Percentiles rank a stretch among this genome's conserved stretches.
Evolutionary conservation across 2,329 filamentous ascomycete species (phyloP).

Genomic region (Colletotrichum caudatum): DNA sequence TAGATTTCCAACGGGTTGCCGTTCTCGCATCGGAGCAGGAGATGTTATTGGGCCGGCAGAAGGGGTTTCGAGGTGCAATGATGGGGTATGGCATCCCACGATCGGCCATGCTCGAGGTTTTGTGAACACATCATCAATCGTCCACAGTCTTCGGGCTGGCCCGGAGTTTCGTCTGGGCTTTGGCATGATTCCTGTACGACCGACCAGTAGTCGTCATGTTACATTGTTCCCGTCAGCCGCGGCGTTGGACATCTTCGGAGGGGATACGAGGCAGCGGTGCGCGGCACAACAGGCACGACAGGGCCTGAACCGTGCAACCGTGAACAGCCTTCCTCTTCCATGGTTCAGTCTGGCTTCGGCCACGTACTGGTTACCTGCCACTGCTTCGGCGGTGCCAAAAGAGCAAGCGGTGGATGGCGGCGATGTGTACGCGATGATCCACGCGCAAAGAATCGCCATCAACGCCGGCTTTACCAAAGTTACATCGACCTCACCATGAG

Average conservation of each 20-base stretch:
- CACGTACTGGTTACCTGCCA: too few relatives aligned
- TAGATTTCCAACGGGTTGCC: not conserved
- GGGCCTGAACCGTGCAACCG: too few relatives aligned
- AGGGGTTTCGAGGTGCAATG: not conserved
- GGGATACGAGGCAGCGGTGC: too few relatives aligned
- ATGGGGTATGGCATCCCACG: not conserved
- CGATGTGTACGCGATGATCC: not conserved
- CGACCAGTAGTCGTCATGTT: not conserved
- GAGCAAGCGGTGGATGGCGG: too few relatives aligned
- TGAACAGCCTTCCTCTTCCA: too few relatives aligned
- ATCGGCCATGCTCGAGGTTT: not conserved
- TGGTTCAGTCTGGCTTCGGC: too few relatives aligned
- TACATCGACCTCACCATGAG: not conserved
- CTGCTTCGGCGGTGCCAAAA: too few relatives aligned
- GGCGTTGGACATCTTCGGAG: too few relatives aligned
- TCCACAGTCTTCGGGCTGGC: not conserved
- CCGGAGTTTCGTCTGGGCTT: not conserved
- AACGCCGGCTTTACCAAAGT: not conserved
- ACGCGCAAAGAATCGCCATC: not conserved
- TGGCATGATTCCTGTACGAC: not conserved
- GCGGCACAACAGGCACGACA: too few relatives aligned
- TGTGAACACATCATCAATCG: not conserved
- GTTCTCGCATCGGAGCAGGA: too few relatives aligned
- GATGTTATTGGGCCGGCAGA: fast-evolving
- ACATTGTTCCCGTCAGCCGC: too few relatives aligned